These are phyloP conservation scores for Rhododendron molle DNA, from an alignment of 148 eudicot species.

Conservation along the genomic window DNA sequence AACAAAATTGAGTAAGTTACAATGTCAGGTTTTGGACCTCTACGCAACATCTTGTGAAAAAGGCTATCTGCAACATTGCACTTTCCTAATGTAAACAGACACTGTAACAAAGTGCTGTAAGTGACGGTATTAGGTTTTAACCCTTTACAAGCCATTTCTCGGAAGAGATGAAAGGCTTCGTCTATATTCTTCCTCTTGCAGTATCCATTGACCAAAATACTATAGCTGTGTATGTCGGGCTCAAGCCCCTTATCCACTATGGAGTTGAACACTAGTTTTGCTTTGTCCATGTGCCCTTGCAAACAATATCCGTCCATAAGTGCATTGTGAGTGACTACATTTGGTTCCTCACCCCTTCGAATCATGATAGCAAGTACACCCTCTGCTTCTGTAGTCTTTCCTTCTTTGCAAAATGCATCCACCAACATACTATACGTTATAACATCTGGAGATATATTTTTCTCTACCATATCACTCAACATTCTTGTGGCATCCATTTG, in stretches of 20 bases:
- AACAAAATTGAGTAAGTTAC: neutral
- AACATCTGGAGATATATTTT: neutral
- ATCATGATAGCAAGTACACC: neutral
- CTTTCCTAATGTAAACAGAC: neutral
- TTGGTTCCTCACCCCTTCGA: conserved; percentile 13
- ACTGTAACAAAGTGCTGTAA: neutral
- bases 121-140: neutral
- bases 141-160: conserved; percentile 10
- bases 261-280: neutral
- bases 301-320: conserved; percentile 27
- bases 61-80: neutral
- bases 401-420: neutral
- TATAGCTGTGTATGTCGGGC: conserved; percentile 1
- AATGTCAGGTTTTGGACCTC: neutral
- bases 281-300: conserved; percentile 10
- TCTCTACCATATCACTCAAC: neutral
- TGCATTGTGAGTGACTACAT: neutral
- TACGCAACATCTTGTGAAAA: neutral
- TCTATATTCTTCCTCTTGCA: neutral
- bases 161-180: neutral
- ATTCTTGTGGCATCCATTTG: neutral
- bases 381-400: neutral
- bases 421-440: neutral
- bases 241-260: conserved; percentile 1
- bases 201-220: conserved; percentile 10